Conservation (phyloP, 2,329 filamentous ascomycete species). For the Fusarium musae region DNA sequence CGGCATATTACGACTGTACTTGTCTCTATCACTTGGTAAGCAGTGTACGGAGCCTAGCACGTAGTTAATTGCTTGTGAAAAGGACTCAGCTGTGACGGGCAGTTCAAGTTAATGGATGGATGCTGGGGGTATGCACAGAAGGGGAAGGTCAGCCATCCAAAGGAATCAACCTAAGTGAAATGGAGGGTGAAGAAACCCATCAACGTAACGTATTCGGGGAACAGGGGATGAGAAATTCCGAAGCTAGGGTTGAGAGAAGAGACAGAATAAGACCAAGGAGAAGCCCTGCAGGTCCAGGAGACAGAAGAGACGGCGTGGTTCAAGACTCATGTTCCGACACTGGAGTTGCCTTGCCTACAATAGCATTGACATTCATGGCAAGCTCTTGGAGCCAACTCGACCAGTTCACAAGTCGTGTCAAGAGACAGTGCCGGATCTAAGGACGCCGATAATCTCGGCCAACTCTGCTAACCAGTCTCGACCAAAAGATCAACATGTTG, state of each 20-base stretch:
- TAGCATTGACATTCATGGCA: not conserved
- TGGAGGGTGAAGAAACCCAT: constrained; percentile 6
- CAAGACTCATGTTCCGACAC: not conserved
- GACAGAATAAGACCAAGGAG: not conserved
- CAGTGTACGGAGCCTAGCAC: not conserved
- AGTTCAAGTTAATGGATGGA: not conserved
- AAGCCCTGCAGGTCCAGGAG: not conserved
- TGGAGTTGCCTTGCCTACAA: not conserved
- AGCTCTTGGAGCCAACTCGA: not conserved
- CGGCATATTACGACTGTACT: not conserved
- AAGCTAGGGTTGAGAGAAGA: constrained; percentile 17
- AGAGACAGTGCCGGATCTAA: not conserved
- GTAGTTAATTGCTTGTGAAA: not conserved
- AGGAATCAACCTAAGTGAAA: constrained; percentile 12
- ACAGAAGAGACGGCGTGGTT: not conserved
- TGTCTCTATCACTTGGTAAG: not conserved
- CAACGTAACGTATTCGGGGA: constrained; percentile 22
- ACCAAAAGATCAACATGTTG: not conserved
- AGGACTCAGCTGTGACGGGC: not conserved
- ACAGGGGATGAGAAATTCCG: constrained; percentile 28
- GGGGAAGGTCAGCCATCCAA: constrained; percentile 27
- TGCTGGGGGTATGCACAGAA: constrained; percentile 29
- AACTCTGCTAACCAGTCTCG: constrained; percentile 10
- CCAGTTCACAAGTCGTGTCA: constrained; percentile 11
- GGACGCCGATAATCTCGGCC: constrained; percentile 7